Base-by-base conservation (phyloP, 495 filamentous ascomycete genomes). In the Poronia punctata region DNA sequence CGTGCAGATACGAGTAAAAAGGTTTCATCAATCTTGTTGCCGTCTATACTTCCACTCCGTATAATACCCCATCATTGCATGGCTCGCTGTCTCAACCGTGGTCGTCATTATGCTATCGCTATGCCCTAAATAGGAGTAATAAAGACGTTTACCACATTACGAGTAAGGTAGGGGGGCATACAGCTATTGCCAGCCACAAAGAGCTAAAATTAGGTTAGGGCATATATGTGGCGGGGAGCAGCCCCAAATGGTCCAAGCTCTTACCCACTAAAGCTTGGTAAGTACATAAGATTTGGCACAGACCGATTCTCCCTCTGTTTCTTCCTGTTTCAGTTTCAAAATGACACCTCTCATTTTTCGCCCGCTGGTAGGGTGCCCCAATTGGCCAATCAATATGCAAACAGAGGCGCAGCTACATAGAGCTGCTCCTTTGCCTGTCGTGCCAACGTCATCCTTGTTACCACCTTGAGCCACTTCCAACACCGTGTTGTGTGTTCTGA, bases 301-400 rank as follows among this genome's bases (percentile, higher is more conserved):
- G 34, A 17, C 9, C 21, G 26, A 17, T 19, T 5, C 38, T 28
- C 24, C 8, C 11, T 34, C 10, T 30, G 5, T 41, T 34, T 30
- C 34, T n/a, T 34, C 38, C 19, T 27, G 26, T 47, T 52, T 43
- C 43, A 43, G 45, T 48, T 19, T 20, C 38, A n/a, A n/a, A n/a
- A n/a, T n/a, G 15, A 3, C 16, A 20, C 19, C 19, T 40, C 23
- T 10, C 17, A 20, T 21, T 19, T 20, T 19, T 43, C 1, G 37
- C 29, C 34, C 24, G 27, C 25, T 35, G 35, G 49, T 35, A 39
- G 15, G 35, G 38, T 26, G 35, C 45, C 24, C 15, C 50, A 45
- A 50, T 51, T 57, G 50, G 53, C 47, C 50, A 40, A 48, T 40
- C 50, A 56, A 56, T 41, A 57, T 57, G 54, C 45, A 12, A 54